These are phyloP conservation scores for Paecilomyces sp. DNA, from an alignment of 2,329 filamentous ascomycete genomes.

Conservation along the genomic window DNA sequence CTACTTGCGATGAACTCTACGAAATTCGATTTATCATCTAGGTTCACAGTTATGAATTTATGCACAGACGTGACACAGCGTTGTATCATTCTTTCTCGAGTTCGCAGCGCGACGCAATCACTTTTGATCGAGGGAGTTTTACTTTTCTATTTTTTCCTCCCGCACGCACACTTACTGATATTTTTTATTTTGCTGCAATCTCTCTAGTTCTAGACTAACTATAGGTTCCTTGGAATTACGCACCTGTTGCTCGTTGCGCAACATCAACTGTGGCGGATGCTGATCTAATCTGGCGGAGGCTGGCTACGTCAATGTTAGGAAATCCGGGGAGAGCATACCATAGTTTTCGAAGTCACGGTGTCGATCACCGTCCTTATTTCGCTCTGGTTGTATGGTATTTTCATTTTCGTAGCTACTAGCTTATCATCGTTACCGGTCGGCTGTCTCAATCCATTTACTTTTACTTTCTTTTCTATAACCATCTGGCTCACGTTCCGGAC, in stretches of 20 bases:
- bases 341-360: not conserved
- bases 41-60: too few relatives aligned
- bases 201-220: not conserved
- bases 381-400: not conserved
- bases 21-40: too few relatives aligned
- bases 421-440: not conserved
- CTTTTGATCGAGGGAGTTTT: too few relatives aligned
- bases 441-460: not conserved
- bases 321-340: conserved; percentile 1
- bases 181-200: too few relatives aligned
- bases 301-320: conserved; percentile 15
- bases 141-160: too few relatives aligned
- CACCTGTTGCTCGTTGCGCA: not conserved
- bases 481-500: too few relatives aligned
- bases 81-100: too few relatives aligned
- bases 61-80: too few relatives aligned
- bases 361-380: not conserved
- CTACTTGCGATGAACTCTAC: not conserved
- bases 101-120: too few relatives aligned
- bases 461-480: not conserved
- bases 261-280: conserved; percentile 6
- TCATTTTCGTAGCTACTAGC: not conserved
- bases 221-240: not conserved
- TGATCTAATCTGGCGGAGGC: conserved; percentile 8
- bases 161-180: too few relatives aligned